Evolutionary conservation across 2,329 filamentous ascomycete genomes (phyloP), one percentile per base, ranked within the genome.

Genomic region (Penicillium oxalicum): DNA sequence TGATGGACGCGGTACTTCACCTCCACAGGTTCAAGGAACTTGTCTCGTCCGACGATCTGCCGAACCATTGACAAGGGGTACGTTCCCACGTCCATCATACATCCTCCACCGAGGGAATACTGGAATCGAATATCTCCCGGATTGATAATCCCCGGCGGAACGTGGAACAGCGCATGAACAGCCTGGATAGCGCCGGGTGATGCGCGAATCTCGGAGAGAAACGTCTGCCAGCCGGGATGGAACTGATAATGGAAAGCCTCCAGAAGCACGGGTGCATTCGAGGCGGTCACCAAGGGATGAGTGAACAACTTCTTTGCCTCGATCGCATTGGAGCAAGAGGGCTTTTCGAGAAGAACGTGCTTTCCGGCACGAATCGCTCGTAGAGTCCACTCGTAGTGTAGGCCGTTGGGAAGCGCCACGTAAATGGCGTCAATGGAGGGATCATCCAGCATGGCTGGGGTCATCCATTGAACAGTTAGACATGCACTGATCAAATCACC

Each of bases 71-170:
- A 45, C n/a, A 49, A 25, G 13, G 41, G 39, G 33, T 49, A 49
- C 3, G 47, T 49, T 8, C 41, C 47, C 11, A 45, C 27, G 24
- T 49, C 47, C 47, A 49, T 49, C 38, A 49, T 18, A 34, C 41
- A 45, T 13, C 47, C 47, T 1, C 47, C 47, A 6, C 25, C 41
- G 4, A 49, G 38, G 5, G 29, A 37, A 28, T 45, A 49, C n/a
- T 27, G 27, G 32, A 45, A 49, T 3, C 47, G 42, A 24, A 49
- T 49, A 27, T 49, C 42, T 4, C 29, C 34, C 25, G 24, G 12
- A 2, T 25, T 25, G 2, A 44, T 8, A 6, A 44, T 18, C 7
- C 42, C 42, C 4, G 32, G 24, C 29, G 42, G 29, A 28, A 44
- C 6, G 7, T 11, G 11, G 4, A 36, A 37, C 18, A 13, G 24